Conservation (phyloP, 306 rosid genomes). For the Dryas alaskensis region DNA sequence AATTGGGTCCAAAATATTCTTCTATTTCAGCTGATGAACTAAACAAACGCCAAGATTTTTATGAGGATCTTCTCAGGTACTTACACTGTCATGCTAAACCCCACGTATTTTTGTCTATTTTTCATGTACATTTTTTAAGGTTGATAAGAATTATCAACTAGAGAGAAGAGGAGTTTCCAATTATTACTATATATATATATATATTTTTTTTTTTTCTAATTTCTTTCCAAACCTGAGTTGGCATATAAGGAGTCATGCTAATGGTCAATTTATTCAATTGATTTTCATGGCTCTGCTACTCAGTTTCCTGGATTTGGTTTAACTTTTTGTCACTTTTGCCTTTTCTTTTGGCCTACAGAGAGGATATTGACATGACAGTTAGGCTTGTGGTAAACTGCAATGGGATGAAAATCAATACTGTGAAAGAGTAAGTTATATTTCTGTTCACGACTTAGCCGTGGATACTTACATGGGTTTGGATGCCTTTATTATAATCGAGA, state of each 20-base stretch:
- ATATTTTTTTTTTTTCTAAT: neutral
- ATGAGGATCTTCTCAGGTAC: slow-evolving; percentile 93
- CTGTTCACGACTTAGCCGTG: neutral
- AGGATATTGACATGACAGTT: slow-evolving; percentile 78
- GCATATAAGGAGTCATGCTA: slow-evolving; percentile 7
- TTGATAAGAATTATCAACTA: neutral
- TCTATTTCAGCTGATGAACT: slow-evolving; percentile 67
- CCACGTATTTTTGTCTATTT: neutral
- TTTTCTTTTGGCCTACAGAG: slow-evolving; percentile 44
- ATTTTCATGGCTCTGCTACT: slow-evolving; percentile 20
- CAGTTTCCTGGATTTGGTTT: slow-evolving; percentile 28
- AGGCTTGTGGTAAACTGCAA: slow-evolving; percentile 86
- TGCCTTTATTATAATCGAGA: neutral
- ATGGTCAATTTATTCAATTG: slow-evolving; percentile 25
- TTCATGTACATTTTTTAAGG: neutral
- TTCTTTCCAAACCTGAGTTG: slow-evolving; percentile 16
- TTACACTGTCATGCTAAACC: slow-evolving; percentile 18
- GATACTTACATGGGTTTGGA: neutral
- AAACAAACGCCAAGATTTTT: slow-evolving; percentile 53
- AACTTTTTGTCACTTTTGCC: slow-evolving; percentile 10
- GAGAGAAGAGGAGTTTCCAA: neutral
- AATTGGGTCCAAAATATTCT: slow-evolving; percentile 83
- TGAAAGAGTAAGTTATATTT: slow-evolving; percentile 61
- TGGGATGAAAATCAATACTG: slow-evolving; percentile 72
- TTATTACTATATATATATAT: neutral